Evolutionary conservation across 1,284 basidiomycete species (phyloP), one percentile per base, ranked within the genome.

Genomic region (Ustilago sp.): DNA sequence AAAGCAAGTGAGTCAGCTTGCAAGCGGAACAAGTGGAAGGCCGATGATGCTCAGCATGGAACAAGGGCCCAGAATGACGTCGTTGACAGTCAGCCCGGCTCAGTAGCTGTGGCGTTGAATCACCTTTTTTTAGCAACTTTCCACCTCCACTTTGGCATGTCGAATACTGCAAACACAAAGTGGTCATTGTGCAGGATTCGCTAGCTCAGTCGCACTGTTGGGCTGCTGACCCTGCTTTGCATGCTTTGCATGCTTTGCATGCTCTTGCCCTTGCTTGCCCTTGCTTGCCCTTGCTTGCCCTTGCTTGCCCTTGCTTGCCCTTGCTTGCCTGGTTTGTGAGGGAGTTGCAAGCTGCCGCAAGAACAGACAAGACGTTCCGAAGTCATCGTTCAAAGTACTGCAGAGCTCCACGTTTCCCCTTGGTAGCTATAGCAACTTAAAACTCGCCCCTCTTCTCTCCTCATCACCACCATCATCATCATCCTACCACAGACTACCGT

Each of bases 81-180:
- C 64, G 69, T 57, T 60, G 69, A 72, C 64, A 72, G 69, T 66
- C 63, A 72, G 63, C 64, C 64, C 69, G 51, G 54, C 53, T 35
- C 41, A 45, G 1, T 35, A 45, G 8, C 51, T 58, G 48, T 45
- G 32, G n/a, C 17, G 50, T 64, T 65, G 56, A 59, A 59, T 53
- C 35, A 57, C 38, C 23, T 52, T 45, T 45, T 48, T 50, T 59
- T 13, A 11, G 47, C 19, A 28, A 50, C 13, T 41, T 6, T 41
- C 35, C 45, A 38, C 65, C 65, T 68, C 65, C 65, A 62, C 65
- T 47, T 57, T 34, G 8, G 41, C 51, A 36, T 28, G 23, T 28
- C 23, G 23, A 28, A 28, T 28, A 28, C 23, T 28, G 23, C 23
- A 28, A 28, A 28, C 23, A 28, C 23, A 28, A 28, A 28, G 23